Evolutionary conservation across 2,329 filamentous ascomycete genomes (phyloP), one percentile per base, ranked within the genome.

Genomic region (Fusarium verticillioides): DNA sequence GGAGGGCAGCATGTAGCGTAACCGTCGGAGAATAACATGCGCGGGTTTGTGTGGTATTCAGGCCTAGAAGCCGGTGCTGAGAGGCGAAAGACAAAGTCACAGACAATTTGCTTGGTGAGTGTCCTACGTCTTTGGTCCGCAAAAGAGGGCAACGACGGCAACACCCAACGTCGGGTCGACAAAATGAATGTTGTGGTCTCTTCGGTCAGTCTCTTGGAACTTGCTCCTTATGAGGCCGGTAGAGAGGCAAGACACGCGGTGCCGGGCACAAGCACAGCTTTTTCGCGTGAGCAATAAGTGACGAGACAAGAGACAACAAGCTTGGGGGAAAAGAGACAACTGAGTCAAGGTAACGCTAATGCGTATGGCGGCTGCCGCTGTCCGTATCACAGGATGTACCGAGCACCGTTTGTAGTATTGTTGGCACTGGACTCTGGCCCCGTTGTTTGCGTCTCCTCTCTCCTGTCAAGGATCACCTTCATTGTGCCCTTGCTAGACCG

Each of bases 151-250:
- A 42, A 66, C 53, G 49, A 66, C 62, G 62, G 71, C 42, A 68
- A 71, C 59, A 74, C 42, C 54, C 67, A 65, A 70, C 56, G 66
- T 57, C 53, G 46, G 59, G 68, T 69, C 44, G 63, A 70, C 64
- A 70, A 73, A 73, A 50, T 70, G 64, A 54, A 70, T 63, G 68
- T 57, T 69, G 61, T 74, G 64, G 64, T 68, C 72, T 66, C 56
- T 68, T 54, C 56, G 43, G 57, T 69, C 72, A 56, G 63, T 69
- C 63, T 57, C 57, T 72, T 73, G 75, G 75, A 77, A 67, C 66
- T 68, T 74, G 75, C 73, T 77, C 72, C 76, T 78, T 78, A 78
- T 78, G 76, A 78, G 75, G 75, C 76, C 68, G 75, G 63, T 73
- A 65, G 73, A 78, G 67, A 77, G 75, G 76, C 76, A 77, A 76